Conservation (phyloP, 2,329 filamentous ascomycete species). For the Diplodia sapinea region DNA sequence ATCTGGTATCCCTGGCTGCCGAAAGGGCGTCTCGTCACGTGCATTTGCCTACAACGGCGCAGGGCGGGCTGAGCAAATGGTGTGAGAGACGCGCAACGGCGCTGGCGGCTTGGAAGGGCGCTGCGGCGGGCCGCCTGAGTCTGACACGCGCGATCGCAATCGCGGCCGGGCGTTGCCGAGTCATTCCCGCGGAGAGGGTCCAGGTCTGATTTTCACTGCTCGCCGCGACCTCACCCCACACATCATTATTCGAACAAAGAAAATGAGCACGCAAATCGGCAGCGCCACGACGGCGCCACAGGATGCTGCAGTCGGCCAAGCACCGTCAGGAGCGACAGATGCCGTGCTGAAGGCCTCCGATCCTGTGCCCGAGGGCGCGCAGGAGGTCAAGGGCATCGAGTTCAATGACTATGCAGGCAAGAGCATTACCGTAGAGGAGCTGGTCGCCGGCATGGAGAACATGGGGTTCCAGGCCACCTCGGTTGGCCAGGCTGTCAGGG, state of each 20-base stretch:
- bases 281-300: constrained; percentile 12
- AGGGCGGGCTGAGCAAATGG: constrained; percentile 8
- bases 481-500: constrained; percentile 83
- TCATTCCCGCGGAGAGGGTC: constrained; percentile 23
- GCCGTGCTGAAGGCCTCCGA: constrained; percentile 87
- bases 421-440: constrained; percentile 82
- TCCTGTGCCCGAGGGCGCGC: constrained; percentile 77
- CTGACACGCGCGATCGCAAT: constrained; percentile 23
- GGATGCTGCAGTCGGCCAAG: constrained; percentile 33
- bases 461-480: constrained; percentile 87
- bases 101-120: neutral
- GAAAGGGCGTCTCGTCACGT: neutral
- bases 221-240: constrained; percentile 25
- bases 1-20: constrained; percentile 16
- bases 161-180: constrained; percentile 22
- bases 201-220: constrained; percentile 17
- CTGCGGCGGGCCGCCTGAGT: constrained; percentile 3
- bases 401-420: constrained; percentile 80
- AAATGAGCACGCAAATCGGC: constrained; percentile 21
- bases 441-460: constrained; percentile 78
- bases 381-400: constrained; percentile 86
- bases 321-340: constrained; percentile 62
- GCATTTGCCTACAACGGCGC: neutral
- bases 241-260: constrained; percentile 26
- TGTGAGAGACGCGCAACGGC: constrained; percentile 21